phyloP scores from a whole-genome alignment of 192 early-diverging fungal genomes.

The Polychytrium aggregatum region DNA sequence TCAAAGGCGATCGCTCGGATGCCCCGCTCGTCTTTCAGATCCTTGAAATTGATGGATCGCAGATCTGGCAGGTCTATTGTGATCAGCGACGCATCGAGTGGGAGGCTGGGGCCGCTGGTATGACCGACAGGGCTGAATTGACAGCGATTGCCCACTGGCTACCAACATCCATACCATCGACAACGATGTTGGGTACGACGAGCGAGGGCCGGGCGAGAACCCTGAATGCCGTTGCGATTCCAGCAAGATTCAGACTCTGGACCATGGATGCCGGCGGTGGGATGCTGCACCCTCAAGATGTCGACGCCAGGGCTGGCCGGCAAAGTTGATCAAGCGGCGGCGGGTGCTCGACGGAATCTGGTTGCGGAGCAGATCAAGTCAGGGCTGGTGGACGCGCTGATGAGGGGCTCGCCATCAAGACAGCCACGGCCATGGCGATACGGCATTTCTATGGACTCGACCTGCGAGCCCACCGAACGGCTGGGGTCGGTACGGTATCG shows the following conservation, averaged over 20 bases:
- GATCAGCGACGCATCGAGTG: too few relatives aligned
- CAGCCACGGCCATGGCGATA: too few relatives aligned
- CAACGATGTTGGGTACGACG: constrained; percentile 63
- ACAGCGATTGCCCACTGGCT: background rate
- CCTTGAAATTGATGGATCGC: constrained; percentile 48
- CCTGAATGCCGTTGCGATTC: constrained; percentile 38
- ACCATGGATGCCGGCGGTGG: constrained; percentile 6
- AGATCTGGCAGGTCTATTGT: too few relatives aligned
- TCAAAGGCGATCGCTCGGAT: constrained; percentile 79
- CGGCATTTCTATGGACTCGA: too few relatives aligned
- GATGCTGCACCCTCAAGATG: background rate
- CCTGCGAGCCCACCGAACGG: too few relatives aligned
- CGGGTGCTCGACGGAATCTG: too few relatives aligned
- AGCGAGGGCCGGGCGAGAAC: constrained; percentile 54
- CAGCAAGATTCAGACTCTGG: constrained; percentile 68
- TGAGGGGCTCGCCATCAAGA: too few relatives aligned
- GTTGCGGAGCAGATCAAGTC: too few relatives aligned
- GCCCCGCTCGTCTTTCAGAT: constrained; percentile 43
- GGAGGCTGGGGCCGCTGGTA: background rate
- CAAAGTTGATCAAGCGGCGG: too few relatives aligned
- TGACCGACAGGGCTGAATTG: background rate
- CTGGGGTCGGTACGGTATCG: too few relatives aligned
- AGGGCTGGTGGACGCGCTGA: too few relatives aligned
- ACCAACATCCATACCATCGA: constrained; percentile 31
- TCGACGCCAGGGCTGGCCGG: too few relatives aligned